Evolutionary conservation across 1,284 basidiomycete species (phyloP).

Genomic region (Trametes sp.): DNA sequence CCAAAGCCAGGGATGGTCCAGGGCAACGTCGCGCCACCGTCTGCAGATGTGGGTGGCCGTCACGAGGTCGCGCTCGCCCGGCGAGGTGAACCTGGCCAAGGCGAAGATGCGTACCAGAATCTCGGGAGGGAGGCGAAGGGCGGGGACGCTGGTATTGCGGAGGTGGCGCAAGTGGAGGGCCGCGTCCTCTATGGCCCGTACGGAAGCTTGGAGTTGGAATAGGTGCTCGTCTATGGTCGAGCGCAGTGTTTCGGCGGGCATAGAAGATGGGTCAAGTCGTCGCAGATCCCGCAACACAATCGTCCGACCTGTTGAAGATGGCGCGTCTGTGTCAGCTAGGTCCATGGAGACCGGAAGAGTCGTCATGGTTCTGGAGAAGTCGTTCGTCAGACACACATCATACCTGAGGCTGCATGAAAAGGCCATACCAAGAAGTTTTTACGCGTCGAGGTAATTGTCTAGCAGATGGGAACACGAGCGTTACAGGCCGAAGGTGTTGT

Average conservation of each 20-base stretch:
- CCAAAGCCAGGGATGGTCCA: neutral
- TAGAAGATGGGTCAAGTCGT: conserved; percentile 1
- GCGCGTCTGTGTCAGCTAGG: neutral
- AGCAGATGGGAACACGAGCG: no score
- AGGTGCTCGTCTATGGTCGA: neutral
- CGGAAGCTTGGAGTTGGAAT: neutral
- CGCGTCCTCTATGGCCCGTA: neutral
- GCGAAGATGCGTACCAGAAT: neutral
- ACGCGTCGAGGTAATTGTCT: no score
- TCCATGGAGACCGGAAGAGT: neutral
- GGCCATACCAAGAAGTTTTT: no score
- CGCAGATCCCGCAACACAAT: conserved; percentile 4
- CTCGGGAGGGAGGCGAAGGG: neutral
- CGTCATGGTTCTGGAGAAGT: neutral
- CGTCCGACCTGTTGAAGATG: neutral
- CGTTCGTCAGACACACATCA: no score
- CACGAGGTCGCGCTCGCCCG: neutral
- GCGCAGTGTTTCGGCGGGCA: neutral
- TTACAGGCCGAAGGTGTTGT: no score
- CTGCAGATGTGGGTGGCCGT: neutral
- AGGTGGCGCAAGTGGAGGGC: neutral
- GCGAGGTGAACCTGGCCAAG: neutral
- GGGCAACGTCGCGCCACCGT: neutral
- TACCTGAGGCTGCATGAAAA: no score
- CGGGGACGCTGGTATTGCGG: neutral